A percentile compares a stretch with the other conserved stretches of the same genome.
These are phyloP conservation scores for Ustilago xerochloae DNA, from an alignment of 1,284 basidiomycete genomes.

Conservation along the genomic window DNA sequence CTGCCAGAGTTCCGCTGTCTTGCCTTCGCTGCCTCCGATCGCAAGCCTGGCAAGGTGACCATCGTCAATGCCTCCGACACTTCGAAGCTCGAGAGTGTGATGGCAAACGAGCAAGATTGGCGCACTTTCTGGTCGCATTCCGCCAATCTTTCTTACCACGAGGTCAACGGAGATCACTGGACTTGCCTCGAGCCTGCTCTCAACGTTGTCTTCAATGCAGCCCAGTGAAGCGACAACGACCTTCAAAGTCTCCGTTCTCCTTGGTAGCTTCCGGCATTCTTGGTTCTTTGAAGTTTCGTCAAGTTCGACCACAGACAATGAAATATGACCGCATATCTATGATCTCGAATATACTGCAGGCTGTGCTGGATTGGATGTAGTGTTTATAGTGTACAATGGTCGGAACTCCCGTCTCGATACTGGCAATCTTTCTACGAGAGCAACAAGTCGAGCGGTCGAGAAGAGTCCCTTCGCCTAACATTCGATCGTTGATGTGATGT, in stretches of 20 bases:
- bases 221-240: not conserved
- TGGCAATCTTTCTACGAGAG: no score
- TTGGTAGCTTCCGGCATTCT: not conserved
- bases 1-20: slow-evolving; percentile 32
- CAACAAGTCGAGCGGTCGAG: no score
- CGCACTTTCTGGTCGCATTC: slow-evolving; percentile 21
- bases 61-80: slow-evolving; percentile 27
- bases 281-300: not conserved
- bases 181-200: slow-evolving; percentile 30
- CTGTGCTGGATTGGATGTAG: slow-evolving; percentile 15
- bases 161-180: slow-evolving; percentile 41
- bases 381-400: slow-evolving; percentile 37
- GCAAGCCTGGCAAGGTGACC: slow-evolving; percentile 9
- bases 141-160: slow-evolving; percentile 3
- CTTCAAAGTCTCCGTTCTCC: no score
- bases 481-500: no score
- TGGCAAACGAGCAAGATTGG: slow-evolving; percentile 31
- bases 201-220: slow-evolving; percentile 10
- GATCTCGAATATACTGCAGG: slow-evolving; percentile 1
- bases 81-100: slow-evolving; percentile 23
- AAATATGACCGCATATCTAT: not conserved
- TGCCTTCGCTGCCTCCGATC: slow-evolving; percentile 7
- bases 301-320: not conserved
- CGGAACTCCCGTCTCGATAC: not conserved
- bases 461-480: no score